Conservation (phyloP, 2,329 filamentous ascomycete genomes). For the Purpureocillium takamizusanense region DNA sequence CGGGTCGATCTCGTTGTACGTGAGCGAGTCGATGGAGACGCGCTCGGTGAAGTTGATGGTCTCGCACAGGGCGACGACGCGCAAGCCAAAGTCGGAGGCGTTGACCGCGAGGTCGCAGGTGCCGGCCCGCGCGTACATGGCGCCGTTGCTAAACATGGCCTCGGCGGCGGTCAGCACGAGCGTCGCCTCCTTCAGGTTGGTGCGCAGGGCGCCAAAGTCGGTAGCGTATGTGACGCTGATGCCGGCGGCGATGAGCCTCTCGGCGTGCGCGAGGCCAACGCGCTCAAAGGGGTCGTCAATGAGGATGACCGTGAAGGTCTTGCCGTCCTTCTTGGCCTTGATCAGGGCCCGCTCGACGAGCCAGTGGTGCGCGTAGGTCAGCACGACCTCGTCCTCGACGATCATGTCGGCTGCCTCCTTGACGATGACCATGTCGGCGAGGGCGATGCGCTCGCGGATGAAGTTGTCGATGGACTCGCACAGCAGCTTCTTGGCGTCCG, state of each 20-base stretch:
- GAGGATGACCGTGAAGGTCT: slow-evolving; percentile 73
- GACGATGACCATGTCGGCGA: slow-evolving; percentile 80
- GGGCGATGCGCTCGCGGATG: slow-evolving; percentile 80
- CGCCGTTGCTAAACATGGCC: slow-evolving; percentile 91
- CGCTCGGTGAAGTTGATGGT: slow-evolving; percentile 86
- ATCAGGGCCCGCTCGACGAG: slow-evolving; percentile 79
- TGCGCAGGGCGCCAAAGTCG: slow-evolving; percentile 63
- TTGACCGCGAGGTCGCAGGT: slow-evolving; percentile 81
- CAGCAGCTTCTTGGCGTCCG: slow-evolving; percentile 70
- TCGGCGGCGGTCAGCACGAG: slow-evolving; percentile 85
- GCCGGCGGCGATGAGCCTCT: slow-evolving; percentile 56
- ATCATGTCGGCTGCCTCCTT: slow-evolving; percentile 68
- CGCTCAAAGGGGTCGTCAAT: slow-evolving; percentile 60
- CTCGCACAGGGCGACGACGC: slow-evolving; percentile 85
- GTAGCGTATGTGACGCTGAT: slow-evolving; percentile 75
- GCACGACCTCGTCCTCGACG: slow-evolving; percentile 66
- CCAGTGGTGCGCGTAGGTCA: slow-evolving; percentile 80
- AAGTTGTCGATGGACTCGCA: slow-evolving; percentile 79
- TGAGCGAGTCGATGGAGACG: slow-evolving; percentile 84
- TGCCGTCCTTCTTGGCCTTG: slow-evolving; percentile 59
- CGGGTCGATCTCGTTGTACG: slow-evolving; percentile 83
- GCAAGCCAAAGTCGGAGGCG: slow-evolving; percentile 65
- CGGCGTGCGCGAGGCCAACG: slow-evolving; percentile 52
- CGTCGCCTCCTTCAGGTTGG: slow-evolving; percentile 57
- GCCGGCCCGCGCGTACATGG: slow-evolving; percentile 79